phyloP scores from a whole-genome alignment of 495 filamentous ascomycete species.

The Talaromyces ruber region DNA sequence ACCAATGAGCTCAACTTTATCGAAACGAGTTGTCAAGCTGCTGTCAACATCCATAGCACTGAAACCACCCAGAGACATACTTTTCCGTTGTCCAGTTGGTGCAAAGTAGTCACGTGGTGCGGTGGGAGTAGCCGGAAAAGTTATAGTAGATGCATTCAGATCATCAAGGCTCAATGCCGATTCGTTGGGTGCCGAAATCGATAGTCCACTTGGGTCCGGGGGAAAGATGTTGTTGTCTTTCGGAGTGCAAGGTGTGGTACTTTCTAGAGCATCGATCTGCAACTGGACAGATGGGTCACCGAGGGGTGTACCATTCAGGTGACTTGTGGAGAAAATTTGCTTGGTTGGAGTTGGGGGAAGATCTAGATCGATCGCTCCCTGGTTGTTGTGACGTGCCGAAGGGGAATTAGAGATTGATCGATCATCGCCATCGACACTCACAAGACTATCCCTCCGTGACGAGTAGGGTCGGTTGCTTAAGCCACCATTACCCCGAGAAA shows the following conservation, averaged over 20 bases:
- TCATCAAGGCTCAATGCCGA: conserved; percentile 17
- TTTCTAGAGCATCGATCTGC: conserved; percentile 33
- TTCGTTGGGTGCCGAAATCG: conserved; percentile 56
- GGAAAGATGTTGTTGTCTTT: conserved; percentile 63
- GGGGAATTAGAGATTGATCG: conserved; percentile 44
- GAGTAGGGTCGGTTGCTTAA: conserved; percentile 50
- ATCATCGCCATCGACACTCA: conserved; percentile 72
- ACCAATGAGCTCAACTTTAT: conserved; percentile 65
- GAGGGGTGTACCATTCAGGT: background rate
- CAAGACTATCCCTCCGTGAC: conserved; percentile 62
- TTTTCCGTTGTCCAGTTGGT: conserved; percentile 38
- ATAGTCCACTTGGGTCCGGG: conserved; percentile 74
- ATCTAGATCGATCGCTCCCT: conserved; percentile 58
- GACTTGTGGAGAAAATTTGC: conserved; percentile 33
- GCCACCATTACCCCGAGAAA: conserved; percentile 59
- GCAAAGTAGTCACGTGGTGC: conserved; percentile 51
- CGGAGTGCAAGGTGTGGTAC: conserved; percentile 68
- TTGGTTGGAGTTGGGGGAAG: conserved; percentile 92
- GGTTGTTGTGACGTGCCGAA: conserved; percentile 47
- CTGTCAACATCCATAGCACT: conserved; percentile 61
- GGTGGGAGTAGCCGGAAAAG: conserved; percentile 73
- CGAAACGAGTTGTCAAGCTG: conserved; percentile 61
- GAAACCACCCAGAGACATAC: conserved; percentile 46
- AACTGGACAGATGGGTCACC: conserved; percentile 1
- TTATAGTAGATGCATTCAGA: conserved; percentile 32